These are phyloP conservation scores for Lasiodiplodia gonubiensis DNA, from an alignment of 2,329 filamentous ascomycete genomes.

Conservation along the genomic window DNA sequence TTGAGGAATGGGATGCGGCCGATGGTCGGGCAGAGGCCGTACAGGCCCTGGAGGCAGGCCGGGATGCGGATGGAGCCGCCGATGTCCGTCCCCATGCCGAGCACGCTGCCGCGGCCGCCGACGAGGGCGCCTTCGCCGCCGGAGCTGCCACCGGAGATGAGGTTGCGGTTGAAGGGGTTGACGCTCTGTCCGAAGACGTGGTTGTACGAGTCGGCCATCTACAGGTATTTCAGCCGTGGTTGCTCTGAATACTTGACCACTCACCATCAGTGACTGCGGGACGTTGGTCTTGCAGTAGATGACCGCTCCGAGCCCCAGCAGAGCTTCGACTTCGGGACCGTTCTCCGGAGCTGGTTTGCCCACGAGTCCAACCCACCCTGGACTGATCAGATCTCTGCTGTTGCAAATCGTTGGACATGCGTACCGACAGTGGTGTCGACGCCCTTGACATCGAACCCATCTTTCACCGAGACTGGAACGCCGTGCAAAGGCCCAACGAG, in stretches of 20 bases:
- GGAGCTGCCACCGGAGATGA: constrained; percentile 60
- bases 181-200: constrained; percentile 59
- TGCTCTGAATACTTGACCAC: constrained; percentile 27
- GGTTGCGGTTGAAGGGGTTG: constrained; percentile 59
- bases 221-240: neutral
- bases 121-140: constrained; percentile 64
- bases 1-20: constrained; percentile 48
- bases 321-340: constrained; percentile 43
- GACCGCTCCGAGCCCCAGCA: constrained; percentile 52
- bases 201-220: constrained; percentile 53
- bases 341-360: constrained; percentile 32
- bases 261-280: constrained; percentile 60
- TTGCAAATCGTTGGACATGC: constrained; percentile 24
- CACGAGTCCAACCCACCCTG: constrained; percentile 61
- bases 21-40: constrained; percentile 41
- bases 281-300: constrained; percentile 60
- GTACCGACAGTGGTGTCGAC: constrained; percentile 63
- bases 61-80: constrained; percentile 30
- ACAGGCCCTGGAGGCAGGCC: constrained; percentile 21
- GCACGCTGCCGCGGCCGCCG: constrained; percentile 57
- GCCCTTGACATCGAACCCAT: constrained; percentile 57
- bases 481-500: constrained; percentile 55
- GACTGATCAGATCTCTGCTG: neutral
- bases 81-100: constrained; percentile 54
- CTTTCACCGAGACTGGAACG: constrained; percentile 55